Evolutionary conservation across 75 land plant species (phyloP).

Genomic region (Azolla pinnata): DNA sequence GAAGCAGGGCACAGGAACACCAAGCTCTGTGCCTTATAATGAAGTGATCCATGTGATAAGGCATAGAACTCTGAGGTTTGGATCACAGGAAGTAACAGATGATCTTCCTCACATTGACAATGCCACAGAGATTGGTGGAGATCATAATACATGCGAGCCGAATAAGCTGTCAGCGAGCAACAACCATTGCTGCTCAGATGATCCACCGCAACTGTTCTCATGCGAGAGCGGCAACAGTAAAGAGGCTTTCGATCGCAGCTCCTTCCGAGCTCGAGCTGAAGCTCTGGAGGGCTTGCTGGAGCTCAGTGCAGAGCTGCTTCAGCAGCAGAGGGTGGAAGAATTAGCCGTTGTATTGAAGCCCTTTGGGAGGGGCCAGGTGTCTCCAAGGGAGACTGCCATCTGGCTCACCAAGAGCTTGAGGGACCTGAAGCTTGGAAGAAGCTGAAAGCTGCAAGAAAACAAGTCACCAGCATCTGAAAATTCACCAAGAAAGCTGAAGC

Average conservation of each 20-base stretch:
- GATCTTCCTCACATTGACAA: not conserved
- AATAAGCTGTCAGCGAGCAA: not conserved
- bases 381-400: constrained; percentile 96
- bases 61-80: constrained; percentile 89
- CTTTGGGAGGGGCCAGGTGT: constrained; percentile 90
- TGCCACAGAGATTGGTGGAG: not conserved
- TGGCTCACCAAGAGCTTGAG: constrained; percentile 89
- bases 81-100: constrained; percentile 24
- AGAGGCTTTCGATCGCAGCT: constrained; percentile 58
- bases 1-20: not conserved
- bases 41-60: constrained; percentile 93
- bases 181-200: too few relatives aligned
- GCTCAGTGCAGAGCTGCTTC: constrained; percentile 82
- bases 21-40: constrained; percentile 40
- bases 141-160: not conserved
- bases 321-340: constrained; percentile 83
- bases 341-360: constrained; percentile 83
- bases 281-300: constrained; percentile 92
- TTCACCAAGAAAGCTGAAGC: too few relatives aligned
- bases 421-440: constrained; percentile 1
- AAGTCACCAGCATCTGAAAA: too few relatives aligned
- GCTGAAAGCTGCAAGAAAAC: too few relatives aligned
- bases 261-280: constrained; percentile 89
- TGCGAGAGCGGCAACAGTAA: not conserved
- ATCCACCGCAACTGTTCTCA: too few relatives aligned